Conservation (phyloP, 768 basidiomycete genomes). For the Auriculariales sp. region DNA sequence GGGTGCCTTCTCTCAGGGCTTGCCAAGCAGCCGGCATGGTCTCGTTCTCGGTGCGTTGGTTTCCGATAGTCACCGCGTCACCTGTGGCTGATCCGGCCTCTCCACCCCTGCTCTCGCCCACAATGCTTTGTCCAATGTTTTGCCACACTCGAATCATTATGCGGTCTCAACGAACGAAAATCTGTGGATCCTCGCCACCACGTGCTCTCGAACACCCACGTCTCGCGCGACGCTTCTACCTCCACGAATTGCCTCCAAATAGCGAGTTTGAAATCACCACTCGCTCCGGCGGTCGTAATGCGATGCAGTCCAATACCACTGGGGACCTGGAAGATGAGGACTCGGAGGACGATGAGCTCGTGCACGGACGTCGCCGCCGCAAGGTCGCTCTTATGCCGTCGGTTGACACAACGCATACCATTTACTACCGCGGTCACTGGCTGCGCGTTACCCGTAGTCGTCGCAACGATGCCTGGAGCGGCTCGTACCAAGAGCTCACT, state of each 20-base stretch:
- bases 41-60: constrained; percentile 34
- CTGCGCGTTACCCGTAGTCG: constrained; percentile 71
- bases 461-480: constrained; percentile 53
- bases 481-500: constrained; percentile 52
- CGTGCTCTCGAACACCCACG: not conserved
- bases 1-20: not conserved
- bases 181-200: too few species aligned
- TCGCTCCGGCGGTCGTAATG: constrained; percentile 48
- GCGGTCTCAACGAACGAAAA: too few species aligned
- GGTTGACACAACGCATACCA: constrained; percentile 73
- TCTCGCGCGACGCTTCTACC: not conserved
- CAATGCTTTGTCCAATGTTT: too few species aligned
- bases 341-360: constrained; percentile 32
- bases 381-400: constrained; percentile 73
- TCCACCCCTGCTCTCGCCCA: not conserved
- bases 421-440: constrained; percentile 85
- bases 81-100: not conserved
- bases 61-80: not conserved
- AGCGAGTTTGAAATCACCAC: constrained; percentile 84
- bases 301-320: constrained; percentile 49
- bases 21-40: constrained; percentile 78
- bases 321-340: constrained; percentile 58
- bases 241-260: not conserved
- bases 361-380: constrained; percentile 59
- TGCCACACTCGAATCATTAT: too few species aligned